phyloP scores from a whole-genome alignment of 805 yeast genomes.

The Yamadazyma sp. region DNA sequence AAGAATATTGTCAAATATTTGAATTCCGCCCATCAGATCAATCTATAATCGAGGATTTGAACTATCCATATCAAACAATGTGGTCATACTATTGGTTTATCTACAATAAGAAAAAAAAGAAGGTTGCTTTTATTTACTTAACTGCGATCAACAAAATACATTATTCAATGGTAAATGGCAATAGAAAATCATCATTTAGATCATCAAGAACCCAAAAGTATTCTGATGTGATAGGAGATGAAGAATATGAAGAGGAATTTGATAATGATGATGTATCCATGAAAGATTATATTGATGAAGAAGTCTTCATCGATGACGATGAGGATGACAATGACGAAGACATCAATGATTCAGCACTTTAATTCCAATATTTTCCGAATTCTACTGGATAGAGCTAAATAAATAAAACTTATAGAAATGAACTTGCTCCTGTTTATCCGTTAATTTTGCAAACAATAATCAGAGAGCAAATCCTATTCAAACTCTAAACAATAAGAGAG shows the following conservation, averaged over 20 bases:
- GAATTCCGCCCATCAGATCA: conserved; percentile 61
- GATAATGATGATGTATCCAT: conserved; percentile 22
- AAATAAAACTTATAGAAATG: no score
- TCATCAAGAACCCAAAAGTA: conserved; percentile 8
- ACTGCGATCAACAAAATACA: conserved; percentile 45
- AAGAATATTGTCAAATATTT: conserved; percentile 55
- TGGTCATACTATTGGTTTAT: conserved; percentile 91
- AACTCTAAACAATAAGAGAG: no score
- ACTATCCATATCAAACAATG: conserved; percentile 44
- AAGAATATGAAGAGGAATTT: conserved; percentile 22
- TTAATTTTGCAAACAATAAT: no score
- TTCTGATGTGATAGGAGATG: conserved; percentile 16
- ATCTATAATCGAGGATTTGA: conserved; percentile 59
- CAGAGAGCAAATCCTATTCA: no score
- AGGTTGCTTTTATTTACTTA: conserved; percentile 83
- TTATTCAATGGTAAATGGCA: conserved; percentile 28
- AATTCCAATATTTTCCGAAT: no score
- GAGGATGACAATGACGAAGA: conserved; percentile 21
- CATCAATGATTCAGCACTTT: no score
- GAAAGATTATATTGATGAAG: conserved; percentile 15
- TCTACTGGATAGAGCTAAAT: no score
- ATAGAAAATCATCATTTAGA: conserved; percentile 15
- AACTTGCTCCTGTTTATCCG: no score
- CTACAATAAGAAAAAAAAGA: conserved; percentile 84
- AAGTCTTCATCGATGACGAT: conserved; percentile 25